These are phyloP conservation scores for Solanum hybrid DNA, from an alignment of 305 asterid species.

Conservation along the genomic window DNA sequence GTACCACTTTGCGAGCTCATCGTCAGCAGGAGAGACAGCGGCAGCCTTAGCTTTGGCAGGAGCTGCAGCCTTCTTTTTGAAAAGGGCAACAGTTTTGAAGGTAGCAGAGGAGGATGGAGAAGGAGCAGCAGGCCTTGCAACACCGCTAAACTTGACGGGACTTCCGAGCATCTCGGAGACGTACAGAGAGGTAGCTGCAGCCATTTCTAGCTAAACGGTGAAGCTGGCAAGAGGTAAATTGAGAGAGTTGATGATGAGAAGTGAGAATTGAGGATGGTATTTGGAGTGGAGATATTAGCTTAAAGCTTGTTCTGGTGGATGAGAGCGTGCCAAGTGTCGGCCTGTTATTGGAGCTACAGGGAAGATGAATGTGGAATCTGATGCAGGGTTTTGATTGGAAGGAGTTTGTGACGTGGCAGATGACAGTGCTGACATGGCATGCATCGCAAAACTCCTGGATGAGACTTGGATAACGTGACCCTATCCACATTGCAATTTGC, in stretches of 20 bases:
- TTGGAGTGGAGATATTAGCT: slow-evolving; percentile 12
- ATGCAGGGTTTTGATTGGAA: slow-evolving; percentile 34
- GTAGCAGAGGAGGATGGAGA: slow-evolving; percentile 44
- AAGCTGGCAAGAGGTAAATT: neutral
- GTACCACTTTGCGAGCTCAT: slow-evolving; percentile 99
- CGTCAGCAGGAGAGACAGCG: slow-evolving; percentile 40
- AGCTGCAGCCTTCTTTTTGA: slow-evolving; percentile 59
- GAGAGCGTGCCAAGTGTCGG: slow-evolving; percentile 41
- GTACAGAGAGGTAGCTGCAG: slow-evolving; percentile 50
- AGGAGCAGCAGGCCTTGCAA: slow-evolving; percentile 38
- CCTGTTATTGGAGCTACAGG: neutral
- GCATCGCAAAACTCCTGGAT: neutral
- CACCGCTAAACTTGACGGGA: slow-evolving; percentile 37
- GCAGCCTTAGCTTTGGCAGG: slow-evolving; percentile 36
- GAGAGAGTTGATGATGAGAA: slow-evolving; percentile 2
- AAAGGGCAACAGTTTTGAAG: slow-evolving; percentile 65
- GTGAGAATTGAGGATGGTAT: slow-evolving; percentile 5
- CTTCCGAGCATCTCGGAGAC: slow-evolving; percentile 74
- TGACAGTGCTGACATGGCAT: slow-evolving; percentile 37
- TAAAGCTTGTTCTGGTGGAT: slow-evolving; percentile 53
- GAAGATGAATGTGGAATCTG: slow-evolving; percentile 34
- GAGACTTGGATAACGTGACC: slow-evolving; percentile 33
- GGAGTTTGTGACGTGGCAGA: slow-evolving; percentile 30
- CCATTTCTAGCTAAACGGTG: slow-evolving; percentile 52
- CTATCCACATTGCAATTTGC: neutral